A percentile compares a stretch with the other conserved stretches of the same genome.
Conservation (phyloP, 768 basidiomycete species). For the Cyathus striatus region DNA sequence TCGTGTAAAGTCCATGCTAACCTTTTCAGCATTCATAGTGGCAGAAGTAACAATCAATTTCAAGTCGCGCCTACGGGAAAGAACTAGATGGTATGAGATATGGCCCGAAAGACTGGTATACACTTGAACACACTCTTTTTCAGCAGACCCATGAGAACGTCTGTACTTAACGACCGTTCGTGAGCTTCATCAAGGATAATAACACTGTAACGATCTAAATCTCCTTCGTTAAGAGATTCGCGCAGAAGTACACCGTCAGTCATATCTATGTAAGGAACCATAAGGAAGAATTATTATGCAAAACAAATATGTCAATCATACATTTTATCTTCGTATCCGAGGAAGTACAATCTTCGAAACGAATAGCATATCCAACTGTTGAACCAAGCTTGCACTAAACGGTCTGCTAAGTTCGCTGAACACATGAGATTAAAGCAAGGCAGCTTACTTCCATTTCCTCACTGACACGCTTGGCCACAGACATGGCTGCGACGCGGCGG, state of each 20-base stretch:
- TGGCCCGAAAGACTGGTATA: background rate
- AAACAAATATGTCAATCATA: conserved; percentile 26
- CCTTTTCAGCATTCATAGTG: conserved; percentile 99
- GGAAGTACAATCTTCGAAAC: conserved; percentile 97
- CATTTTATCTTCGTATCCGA: conserved; percentile 96
- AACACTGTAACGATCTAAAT: conserved; percentile 92
- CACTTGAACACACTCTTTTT: conserved; percentile 69
- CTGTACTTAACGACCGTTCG: conserved; percentile 94
- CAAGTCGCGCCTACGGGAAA: conserved; percentile 87
- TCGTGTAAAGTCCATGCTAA: conserved; percentile 15
- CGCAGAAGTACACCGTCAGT: conserved; percentile 98
- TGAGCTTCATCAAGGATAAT: conserved; percentile 99
- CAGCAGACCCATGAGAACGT: conserved; percentile 95
- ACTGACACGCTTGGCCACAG: conserved; percentile 98
- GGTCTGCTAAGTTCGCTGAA: conserved; percentile 4
- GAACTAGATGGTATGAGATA: conserved; percentile 36
- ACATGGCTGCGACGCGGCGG: conserved; percentile 98
- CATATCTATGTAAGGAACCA: conserved; percentile 62
- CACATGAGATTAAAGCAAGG: background rate
- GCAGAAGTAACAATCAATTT: conserved; percentile 98
- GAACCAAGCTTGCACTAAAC: conserved; percentile 80
- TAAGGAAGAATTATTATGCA: background rate
- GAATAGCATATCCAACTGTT: conserved; percentile 94
- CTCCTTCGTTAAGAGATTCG: conserved; percentile 98
- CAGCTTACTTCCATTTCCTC: conserved; percentile 93